Percentiles rank a stretch among this genome's conserved stretches.
These are phyloP conservation scores for Diaporthe helianthi DNA, from an alignment of 2,329 filamentous ascomycete genomes.

Conservation along the genomic window DNA sequence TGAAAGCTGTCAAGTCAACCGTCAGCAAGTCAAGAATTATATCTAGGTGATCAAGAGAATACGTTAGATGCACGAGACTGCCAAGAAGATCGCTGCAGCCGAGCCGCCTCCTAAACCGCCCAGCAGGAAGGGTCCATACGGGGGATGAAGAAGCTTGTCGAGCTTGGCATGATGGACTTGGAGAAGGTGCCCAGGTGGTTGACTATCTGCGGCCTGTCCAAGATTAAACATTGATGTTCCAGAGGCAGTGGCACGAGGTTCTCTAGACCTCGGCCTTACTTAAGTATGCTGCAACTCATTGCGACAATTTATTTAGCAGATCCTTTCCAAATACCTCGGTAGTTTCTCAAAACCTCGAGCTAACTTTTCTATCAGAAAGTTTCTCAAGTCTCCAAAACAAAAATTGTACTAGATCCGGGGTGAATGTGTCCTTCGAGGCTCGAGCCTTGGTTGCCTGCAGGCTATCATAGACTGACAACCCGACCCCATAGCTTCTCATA, in stretches of 20 bases:
- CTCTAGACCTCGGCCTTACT: no score
- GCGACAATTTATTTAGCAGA: no score
- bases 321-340: no score
- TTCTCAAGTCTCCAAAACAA: background rate
- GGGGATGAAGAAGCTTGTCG: slow-evolving; percentile 4
- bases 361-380: no score
- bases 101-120: background rate
- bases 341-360: no score
- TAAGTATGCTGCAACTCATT: no score
- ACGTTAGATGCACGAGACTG: background rate
- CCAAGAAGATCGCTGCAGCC: background rate
- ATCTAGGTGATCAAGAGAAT: no score
- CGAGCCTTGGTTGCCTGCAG: background rate
- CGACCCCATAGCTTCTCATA: background rate
- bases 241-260: no score
- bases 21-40: no score
- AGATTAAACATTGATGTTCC: background rate
- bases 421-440: background rate
- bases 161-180: background rate
- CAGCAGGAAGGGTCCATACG: slow-evolving; percentile 2
- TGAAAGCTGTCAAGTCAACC: no score
- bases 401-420: background rate
- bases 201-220: background rate
- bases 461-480: background rate
- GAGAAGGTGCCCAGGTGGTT: slow-evolving; percentile 10